A percentile compares a stretch with the other conserved stretches of the same genome.
Conservation (phyloP, 73 alveolate species). For the Diophrys appendiculata region DNA sequence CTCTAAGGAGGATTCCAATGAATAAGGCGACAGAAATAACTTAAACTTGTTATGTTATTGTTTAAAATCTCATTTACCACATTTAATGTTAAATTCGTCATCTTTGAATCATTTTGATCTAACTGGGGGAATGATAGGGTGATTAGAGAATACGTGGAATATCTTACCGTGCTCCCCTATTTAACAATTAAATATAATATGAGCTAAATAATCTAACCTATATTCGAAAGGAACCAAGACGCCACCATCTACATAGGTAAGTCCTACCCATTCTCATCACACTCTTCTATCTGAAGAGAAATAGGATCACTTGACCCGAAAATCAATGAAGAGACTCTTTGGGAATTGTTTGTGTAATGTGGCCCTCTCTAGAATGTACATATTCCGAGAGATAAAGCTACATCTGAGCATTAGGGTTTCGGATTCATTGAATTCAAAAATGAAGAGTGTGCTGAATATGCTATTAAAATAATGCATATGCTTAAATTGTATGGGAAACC, state of each 20-base stretch:
- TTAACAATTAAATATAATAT: not conserved
- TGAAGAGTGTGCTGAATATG: constrained; percentile 99
- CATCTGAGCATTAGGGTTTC: constrained; percentile 94
- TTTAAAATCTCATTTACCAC: too few relatives aligned
- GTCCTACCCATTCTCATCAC: not conserved
- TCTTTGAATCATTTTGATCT: too few relatives aligned
- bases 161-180: not conserved
- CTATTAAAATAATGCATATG: constrained; percentile 99
- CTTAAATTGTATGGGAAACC: constrained; percentile 97
- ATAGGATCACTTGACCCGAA: constrained; percentile 92
- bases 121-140: constrained; percentile 5
- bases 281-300: constrained; percentile 6
- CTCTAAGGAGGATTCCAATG: too few relatives aligned
- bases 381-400: constrained; percentile 98
- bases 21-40: too few relatives aligned
- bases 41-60: too few relatives aligned
- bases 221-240: constrained; percentile 79
- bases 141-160: not conserved
- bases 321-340: constrained; percentile 90
- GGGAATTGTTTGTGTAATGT: constrained; percentile 96
- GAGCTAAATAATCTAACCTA: constrained; percentile 18
- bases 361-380: constrained; percentile 99
- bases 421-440: constrained; percentile 91
- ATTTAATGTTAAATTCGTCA: too few relatives aligned
- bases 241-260: constrained; percentile 64